phyloP scores from a whole-genome alignment of 768 basidiomycete species.

The Clavulina sp. region DNA sequence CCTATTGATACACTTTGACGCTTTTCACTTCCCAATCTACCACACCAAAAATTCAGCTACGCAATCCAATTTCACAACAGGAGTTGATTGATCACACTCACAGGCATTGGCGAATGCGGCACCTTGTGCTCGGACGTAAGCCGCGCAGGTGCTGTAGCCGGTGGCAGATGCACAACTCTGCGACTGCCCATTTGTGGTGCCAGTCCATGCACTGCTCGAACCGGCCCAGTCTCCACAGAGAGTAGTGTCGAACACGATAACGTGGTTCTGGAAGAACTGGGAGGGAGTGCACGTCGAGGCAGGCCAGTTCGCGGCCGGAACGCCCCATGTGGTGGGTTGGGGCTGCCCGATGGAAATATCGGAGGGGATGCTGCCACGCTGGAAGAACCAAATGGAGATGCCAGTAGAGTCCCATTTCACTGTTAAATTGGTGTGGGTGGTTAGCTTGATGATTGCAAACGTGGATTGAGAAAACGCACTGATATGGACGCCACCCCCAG shows the following conservation, averaged over 20 bases:
- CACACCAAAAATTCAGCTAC: neutral
- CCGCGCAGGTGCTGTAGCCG: slow-evolving; percentile 62
- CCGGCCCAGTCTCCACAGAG: slow-evolving; percentile 88
- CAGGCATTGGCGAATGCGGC: slow-evolving; percentile 57
- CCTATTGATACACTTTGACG: slow-evolving; percentile 48
- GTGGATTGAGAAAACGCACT: slow-evolving; percentile 17
- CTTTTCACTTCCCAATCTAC: slow-evolving; percentile 70
- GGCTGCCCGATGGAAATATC: slow-evolving; percentile 63
- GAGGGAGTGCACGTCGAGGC: slow-evolving; percentile 28
- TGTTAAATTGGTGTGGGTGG: neutral
- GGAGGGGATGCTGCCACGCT: slow-evolving; percentile 47
- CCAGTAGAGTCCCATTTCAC: slow-evolving; percentile 61
- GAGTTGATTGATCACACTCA: slow-evolving; percentile 27
- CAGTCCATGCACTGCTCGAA: slow-evolving; percentile 45
- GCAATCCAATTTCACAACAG: neutral
- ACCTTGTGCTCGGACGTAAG: slow-evolving; percentile 61
- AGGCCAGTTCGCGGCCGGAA: slow-evolving; percentile 64
- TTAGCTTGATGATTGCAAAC: neutral
- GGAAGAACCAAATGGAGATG: slow-evolving; percentile 71
- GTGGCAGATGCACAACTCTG: slow-evolving; percentile 74
- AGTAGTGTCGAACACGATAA: slow-evolving; percentile 53
- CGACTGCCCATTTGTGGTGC: slow-evolving; percentile 61
- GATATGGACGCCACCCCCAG: slow-evolving; percentile 75
- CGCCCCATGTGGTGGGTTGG: slow-evolving; percentile 57
- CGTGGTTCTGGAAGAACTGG: slow-evolving; percentile 23